These are phyloP conservation scores for Sporothrix brasiliensis DNA, from an alignment of 2,329 filamentous ascomycete species.

Conservation along the genomic window DNA sequence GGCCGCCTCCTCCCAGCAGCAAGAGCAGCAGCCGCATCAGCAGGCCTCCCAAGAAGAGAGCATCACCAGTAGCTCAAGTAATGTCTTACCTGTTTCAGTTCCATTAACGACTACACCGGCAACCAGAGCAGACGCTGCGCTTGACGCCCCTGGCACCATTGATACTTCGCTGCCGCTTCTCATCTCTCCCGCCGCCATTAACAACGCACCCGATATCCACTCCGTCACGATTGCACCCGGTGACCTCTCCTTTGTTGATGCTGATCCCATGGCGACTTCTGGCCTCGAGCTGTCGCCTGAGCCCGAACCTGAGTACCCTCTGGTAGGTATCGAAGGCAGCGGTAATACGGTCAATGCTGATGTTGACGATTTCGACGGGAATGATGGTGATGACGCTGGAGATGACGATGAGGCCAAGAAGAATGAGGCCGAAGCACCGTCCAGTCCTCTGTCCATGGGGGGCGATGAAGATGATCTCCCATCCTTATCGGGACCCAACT, in stretches of 20 bases:
- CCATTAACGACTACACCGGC: neutral
- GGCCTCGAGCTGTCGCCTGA: slow-evolving; percentile 28
- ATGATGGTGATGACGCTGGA: neutral
- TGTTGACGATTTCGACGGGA: neutral
- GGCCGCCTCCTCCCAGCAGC: neutral
- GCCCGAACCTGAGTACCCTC: neutral
- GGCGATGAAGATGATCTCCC: slow-evolving; percentile 14
- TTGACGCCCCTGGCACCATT: neutral
- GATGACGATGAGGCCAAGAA: neutral
- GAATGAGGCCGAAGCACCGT: neutral
- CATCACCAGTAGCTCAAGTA: neutral
- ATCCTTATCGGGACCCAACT: slow-evolving; percentile 16
- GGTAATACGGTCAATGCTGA: neutral
- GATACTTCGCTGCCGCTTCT: slow-evolving; percentile 18
- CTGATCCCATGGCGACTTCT: neutral
- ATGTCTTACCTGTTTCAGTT: neutral
- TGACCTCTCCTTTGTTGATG: slow-evolving; percentile 13
- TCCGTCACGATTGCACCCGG: slow-evolving; percentile 13
- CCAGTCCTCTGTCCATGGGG: slow-evolving; percentile 1
- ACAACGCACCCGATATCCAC: neutral
- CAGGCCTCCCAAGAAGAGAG: neutral
- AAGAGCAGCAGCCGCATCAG: slow-evolving; percentile 1
- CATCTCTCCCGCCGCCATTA: neutral
- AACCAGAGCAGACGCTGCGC: neutral
- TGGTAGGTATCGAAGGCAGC: neutral